Conservation (phyloP, 2,329 filamentous ascomycete species). For the Apiospora malaysiana region DNA sequence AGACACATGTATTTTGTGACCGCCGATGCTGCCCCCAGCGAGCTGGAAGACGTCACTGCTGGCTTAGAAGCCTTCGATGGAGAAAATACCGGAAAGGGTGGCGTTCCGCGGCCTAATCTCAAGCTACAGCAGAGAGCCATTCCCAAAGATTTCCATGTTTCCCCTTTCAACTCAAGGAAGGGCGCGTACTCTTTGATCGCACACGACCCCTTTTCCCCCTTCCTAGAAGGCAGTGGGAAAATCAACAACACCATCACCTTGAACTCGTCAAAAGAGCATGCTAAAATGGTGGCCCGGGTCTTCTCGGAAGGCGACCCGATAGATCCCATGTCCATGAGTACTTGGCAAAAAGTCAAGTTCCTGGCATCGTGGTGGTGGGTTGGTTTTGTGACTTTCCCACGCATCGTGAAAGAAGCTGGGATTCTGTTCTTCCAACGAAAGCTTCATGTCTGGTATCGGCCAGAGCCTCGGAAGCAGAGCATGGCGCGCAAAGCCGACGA, state of each 20-base stretch:
- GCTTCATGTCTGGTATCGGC: conserved; percentile 69
- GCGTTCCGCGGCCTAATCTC: not conserved
- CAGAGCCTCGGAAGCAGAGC: conserved; percentile 64
- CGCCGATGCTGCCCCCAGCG: conserved; percentile 35
- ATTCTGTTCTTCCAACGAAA: conserved; percentile 60
- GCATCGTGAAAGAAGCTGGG: conserved; percentile 67
- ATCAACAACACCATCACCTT: conserved; percentile 68
- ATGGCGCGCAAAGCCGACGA: conserved; percentile 58
- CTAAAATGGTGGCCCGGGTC: conserved; percentile 67
- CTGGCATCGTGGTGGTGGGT: conserved; percentile 69
- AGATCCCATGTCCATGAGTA: conserved; percentile 54
- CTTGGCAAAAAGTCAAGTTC: conserved; percentile 51
- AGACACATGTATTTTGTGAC: conserved; percentile 69
- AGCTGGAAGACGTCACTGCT: not conserved
- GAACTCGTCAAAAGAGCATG: conserved; percentile 61
- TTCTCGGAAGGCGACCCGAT: conserved; percentile 57
- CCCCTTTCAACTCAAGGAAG: conserved; percentile 71
- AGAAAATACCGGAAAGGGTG: not conserved
- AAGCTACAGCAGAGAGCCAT: conserved; percentile 56
- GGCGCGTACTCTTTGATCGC: conserved; percentile 59
- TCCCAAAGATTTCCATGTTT: conserved; percentile 78
- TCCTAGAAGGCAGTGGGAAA: conserved; percentile 44
- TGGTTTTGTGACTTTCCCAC: conserved; percentile 68
- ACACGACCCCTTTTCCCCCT: conserved; percentile 51
- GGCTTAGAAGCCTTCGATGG: not conserved